Base-by-base conservation (phyloP, 495 filamentous ascomycete genomes). In the Aspergillus baeticus region DNA sequence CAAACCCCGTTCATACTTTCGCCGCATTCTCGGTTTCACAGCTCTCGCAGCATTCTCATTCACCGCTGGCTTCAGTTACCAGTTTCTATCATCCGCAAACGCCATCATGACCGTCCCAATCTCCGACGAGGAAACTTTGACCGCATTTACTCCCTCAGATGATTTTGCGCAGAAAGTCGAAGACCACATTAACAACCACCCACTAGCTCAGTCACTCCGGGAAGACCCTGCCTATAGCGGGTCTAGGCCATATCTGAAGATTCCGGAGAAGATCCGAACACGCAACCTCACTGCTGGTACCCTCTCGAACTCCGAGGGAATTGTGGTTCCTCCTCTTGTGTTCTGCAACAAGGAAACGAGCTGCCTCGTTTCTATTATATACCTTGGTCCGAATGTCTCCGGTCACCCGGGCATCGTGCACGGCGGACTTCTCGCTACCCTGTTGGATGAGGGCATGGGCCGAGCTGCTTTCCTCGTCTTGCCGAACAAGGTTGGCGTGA, bases 381-480 rank as follows among this genome's bases (percentile, higher is more conserved):
- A 93, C 66, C 77, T 97, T 1, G 95, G 94, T 14, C 70, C 77
- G 4, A 86, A 91, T 63, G 72, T 98, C 37, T 98, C 90, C 66
- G 94, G 94, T 5, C 92, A 98, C 66, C 87, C 88, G 17, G 94
- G 93, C 2, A 89, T 98, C 55, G 77, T 98, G 2, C 94, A 98
- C 65, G 94, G 94, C 7, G 94, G 94, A 0, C 69, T 98, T 59
- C 73, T 98, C 43, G 95, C 94, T 13, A 98, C 95, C 11, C 75
- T 98, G 64, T 73, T 98, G 42, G 94, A 98, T 63, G 94, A 98
- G 71, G 91, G 91, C 0, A 71, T 98, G 31, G 94, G 89, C 54
- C 80, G 91, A 38, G 96, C 92, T 72, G 96, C 90, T 63, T 97
- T 98, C 67, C 84, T 87, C 1, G 91, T 91, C 38, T 72, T 98